Base-by-base conservation (phyloP, 2,329 filamentous ascomycete species). In the Penicillium expansum region DNA sequence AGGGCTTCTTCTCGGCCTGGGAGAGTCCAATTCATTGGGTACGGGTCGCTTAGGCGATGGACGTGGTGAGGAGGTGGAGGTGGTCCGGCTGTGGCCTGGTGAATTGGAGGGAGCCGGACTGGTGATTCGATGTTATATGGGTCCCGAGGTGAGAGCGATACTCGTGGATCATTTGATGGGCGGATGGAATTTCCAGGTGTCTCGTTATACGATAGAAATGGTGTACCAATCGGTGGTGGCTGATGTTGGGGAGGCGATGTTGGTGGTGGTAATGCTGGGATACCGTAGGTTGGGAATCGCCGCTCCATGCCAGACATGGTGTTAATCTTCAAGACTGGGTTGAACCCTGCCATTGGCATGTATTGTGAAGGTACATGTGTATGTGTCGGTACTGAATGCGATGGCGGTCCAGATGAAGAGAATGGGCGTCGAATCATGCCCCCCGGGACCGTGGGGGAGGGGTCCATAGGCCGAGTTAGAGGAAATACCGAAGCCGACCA, bases 61-160 rank as follows among this genome's bases (percentile, higher is more conserved):
- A 62, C 62, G 20, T 71, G 67, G 18, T 69, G 60, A 8, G 60
- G 44, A 29, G 58, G 51, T 35, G 61, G 38, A 55, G 56, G 52
- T 18, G 54, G 58, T 2, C 60, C 63, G 9, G 64, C 67, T 1
- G 70, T 67, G 9, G 72, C 67, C 16, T 73, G 71, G 16, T 72
- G 69, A 10, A 76, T 75, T 5, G 73, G 73, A 8, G 73, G 73
- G 5, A 76, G 67, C 51, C 72, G 66, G 18, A 76, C 68, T 11
- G 70, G 66, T 6, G 71, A 69, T 39, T 75, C 72, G 5, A 61
- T 51, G 18, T 6, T 32, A 48, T 72, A 71, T 7, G 58, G 56
- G 22, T 73, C 71, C 6, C 65, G 70, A 16, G 63, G 61, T 20
- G 69, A 69, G 30, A 66, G 58, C 1, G 64, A 58, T 10, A 65